Evolutionary conservation across 2,329 filamentous ascomycete species (phyloP), one percentile per base, ranked within the genome.

Genomic region (Exophiala oligosperma): DNA sequence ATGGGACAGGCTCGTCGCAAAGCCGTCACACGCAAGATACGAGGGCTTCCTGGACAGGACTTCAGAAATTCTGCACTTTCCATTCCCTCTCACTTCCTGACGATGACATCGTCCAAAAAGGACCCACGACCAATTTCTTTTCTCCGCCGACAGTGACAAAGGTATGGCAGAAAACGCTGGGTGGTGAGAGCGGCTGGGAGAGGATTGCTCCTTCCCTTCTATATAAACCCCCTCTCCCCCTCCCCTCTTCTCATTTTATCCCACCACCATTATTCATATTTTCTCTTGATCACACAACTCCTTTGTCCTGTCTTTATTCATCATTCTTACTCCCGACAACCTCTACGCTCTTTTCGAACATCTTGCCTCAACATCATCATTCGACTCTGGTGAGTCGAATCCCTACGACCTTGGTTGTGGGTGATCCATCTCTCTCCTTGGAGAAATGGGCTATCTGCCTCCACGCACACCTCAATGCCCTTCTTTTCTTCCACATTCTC

Each of bases 321-420:
- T 51, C 57, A 55, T 59, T 55, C 52, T 28, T 60, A 56, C 50
- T 49, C 46, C 26, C 57, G 49, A 49, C 21, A 26, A 48, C 29
- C 26, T 46, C 53, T 29, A 46, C 44, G 52, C 54, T 55, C 38
- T 23, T 52, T 56, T 35, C 49, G 32, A 53, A 23, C 53, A 52
- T 57, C 49, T 35, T 35, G 32, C 32, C 11, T 9, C 8, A 35
- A 37, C 23, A 48, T 66, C 54, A 68, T 62, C 53, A 41, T 37
- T 35, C 37, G 5, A 46, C 24, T 49, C 8, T 48, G 44, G 37
- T 56, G 21, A 50, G 56, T 41, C 38, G 52, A 3, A 46, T 40
- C 28, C 51, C 26, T 29, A 26, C 47, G 17, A 44, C 11, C 32
- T 56, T 24, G 37, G 21, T 14, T 37, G 17, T 46, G 50, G 17